phyloP scores from a whole-genome alignment of 2,329 filamentous ascomycete species.

The Graphiopsis chlorocephala region DNA sequence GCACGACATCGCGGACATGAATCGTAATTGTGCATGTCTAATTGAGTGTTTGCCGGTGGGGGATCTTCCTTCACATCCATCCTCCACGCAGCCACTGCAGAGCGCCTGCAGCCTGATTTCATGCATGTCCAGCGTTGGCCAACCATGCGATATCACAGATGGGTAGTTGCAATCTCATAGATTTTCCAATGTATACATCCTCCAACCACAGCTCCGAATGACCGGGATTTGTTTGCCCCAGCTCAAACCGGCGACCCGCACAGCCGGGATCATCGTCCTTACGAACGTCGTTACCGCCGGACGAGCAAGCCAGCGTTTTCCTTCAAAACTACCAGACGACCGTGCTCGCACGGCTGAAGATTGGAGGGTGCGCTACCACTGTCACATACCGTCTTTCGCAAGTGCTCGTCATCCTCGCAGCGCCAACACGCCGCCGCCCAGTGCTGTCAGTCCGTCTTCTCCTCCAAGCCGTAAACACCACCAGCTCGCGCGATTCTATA shows the following conservation, averaged over 20 bases:
- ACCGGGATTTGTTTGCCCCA: background rate
- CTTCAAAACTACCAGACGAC: background rate
- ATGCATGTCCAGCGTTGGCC: background rate
- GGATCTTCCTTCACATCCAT: background rate
- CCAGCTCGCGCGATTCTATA: background rate
- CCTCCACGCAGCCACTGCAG: background rate
- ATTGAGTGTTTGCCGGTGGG: background rate
- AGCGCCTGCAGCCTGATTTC: background rate
- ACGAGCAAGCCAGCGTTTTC: conserved; percentile 11
- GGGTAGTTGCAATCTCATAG: background rate
- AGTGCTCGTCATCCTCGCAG: background rate
- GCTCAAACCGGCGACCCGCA: background rate
- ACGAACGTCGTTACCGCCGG: conserved; percentile 8
- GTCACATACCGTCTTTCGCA: background rate
- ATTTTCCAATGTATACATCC: background rate
- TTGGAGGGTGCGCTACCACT: conserved; percentile 9
- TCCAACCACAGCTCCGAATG: background rate
- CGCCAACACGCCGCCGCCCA: background rate
- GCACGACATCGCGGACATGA: conserved; percentile 1
- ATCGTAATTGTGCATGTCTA: background rate
- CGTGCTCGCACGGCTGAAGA: conserved; percentile 13
- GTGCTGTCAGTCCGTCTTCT: background rate
- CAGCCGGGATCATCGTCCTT: background rate
- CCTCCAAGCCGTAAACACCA: background rate
- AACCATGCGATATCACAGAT: background rate